A percentile compares a stretch with the other conserved stretches of the same genome.
Evolutionary conservation across 176 grass and related monocot species (phyloP).

Genomic region (Oryza meyeriana): DNA sequence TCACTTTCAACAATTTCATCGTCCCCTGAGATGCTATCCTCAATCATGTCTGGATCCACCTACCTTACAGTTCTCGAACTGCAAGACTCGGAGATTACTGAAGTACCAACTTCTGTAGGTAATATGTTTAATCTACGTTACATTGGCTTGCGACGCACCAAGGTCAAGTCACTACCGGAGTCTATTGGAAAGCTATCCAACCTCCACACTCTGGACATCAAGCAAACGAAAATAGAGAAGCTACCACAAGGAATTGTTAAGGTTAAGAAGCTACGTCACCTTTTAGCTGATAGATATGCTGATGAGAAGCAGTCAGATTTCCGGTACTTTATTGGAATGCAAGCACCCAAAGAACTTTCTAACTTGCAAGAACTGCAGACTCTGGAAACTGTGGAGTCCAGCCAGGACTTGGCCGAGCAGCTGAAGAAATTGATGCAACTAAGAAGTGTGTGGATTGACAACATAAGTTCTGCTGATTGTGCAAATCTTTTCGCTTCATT

Average conservation of each 20-base stretch:
- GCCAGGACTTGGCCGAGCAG: constrained; percentile 30
- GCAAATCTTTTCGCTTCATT: constrained; percentile 1
- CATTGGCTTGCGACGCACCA: constrained; percentile 40
- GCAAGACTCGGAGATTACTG: constrained; percentile 35
- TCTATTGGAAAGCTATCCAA: constrained; percentile 28
- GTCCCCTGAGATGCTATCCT: background rate
- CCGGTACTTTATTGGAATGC: constrained; percentile 25
- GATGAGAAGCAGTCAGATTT: constrained; percentile 31
- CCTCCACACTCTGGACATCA: constrained; percentile 40
- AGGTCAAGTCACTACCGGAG: constrained; percentile 34
- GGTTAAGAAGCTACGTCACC: constrained; percentile 23
- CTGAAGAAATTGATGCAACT: constrained; percentile 36
- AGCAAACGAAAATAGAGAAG: constrained; percentile 40
- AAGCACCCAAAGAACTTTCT: constrained; percentile 34
- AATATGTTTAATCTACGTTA: constrained; percentile 36
- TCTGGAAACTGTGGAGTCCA: constrained; percentile 33
- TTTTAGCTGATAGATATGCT: constrained; percentile 25
- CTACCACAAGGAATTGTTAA: constrained; percentile 30
- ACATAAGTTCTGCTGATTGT: constrained; percentile 3
- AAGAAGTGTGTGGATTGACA: constrained; percentile 24
- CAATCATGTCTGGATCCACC: background rate
- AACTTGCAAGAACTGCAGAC: constrained; percentile 35
- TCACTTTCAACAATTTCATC: background rate
- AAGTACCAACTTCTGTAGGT: constrained; percentile 22
- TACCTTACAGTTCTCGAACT: constrained; percentile 38